These are phyloP conservation scores for Fusarium sp. DNA, from an alignment of 2,329 filamentous ascomycete species.

Conservation along the genomic window DNA sequence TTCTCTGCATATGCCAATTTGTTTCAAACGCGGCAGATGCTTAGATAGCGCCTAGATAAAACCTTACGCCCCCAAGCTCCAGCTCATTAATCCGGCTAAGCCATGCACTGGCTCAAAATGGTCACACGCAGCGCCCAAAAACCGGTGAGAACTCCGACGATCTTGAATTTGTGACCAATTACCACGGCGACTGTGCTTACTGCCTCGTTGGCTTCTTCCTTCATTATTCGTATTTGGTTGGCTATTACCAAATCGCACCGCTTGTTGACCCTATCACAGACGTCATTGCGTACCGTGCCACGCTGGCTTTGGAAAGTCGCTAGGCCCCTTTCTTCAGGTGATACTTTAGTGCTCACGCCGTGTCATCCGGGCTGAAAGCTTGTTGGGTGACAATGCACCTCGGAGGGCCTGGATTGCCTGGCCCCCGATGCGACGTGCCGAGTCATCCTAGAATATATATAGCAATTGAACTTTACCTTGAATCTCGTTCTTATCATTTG, in stretches of 20 bases:
- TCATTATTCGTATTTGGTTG: not conserved
- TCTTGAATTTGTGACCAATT: not conserved
- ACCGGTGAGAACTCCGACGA: not conserved
- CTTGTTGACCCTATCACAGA: not conserved
- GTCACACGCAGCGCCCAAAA: not conserved
- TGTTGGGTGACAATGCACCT: not conserved
- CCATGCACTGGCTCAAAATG: not conserved
- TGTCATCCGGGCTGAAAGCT: conserved; percentile 5
- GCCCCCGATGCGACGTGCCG: not conserved
- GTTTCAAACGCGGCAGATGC: not conserved
- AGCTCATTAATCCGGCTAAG: not conserved
- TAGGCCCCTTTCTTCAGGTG: not conserved
- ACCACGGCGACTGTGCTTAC: not conserved
- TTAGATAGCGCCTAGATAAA: conserved; percentile 16
- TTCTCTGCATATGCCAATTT: not conserved
- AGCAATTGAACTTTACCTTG: not conserved
- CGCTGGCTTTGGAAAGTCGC: not conserved
- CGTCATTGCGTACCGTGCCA: not conserved
- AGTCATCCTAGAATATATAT: not conserved
- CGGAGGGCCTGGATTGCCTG: not conserved
- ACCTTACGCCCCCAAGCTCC: not conserved
- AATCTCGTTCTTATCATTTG: rapidly evolving
- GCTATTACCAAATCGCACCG: not conserved
- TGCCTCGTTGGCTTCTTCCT: not conserved
- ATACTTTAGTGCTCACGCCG: conserved; percentile 19